These are phyloP conservation scores for Diplosphaera chodatii DNA, from an alignment of 139 green algal species.

Conservation along the genomic window DNA sequence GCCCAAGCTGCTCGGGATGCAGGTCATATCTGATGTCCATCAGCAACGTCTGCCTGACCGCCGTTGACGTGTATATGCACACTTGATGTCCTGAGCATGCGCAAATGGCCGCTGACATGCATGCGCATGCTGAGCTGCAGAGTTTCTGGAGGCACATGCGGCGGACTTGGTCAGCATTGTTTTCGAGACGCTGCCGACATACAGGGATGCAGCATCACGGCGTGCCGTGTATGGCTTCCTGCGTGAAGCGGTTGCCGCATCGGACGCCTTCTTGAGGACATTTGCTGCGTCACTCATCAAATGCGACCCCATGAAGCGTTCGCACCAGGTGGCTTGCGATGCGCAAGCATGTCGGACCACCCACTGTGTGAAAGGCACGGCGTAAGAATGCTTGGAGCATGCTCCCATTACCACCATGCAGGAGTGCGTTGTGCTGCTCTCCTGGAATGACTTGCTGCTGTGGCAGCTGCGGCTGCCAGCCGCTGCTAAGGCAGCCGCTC, in stretches of 20 bases:
- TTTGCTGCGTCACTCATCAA: slow-evolving; percentile 44
- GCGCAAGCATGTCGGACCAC: too few species aligned
- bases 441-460: slow-evolving; percentile 44
- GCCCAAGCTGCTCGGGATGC: background rate
- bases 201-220: slow-evolving; percentile 20
- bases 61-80: too few species aligned
- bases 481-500: slow-evolving; percentile 44
- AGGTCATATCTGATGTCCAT: too few species aligned
- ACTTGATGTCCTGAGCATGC: too few species aligned
- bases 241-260: slow-evolving; percentile 5
- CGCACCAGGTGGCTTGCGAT: slow-evolving; percentile 20
- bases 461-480: slow-evolving; percentile 28
- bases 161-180: slow-evolving; percentile 31
- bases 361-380: too few species aligned
- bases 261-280: slow-evolving; percentile 43
- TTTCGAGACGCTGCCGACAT: slow-evolving; percentile 22
- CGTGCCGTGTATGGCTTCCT: slow-evolving; percentile 28
- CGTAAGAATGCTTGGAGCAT: too few species aligned
- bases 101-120: too few species aligned
- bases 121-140: slow-evolving; percentile 21
- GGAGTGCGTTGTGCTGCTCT: slow-evolving; percentile 37
- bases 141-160: slow-evolving; percentile 39
- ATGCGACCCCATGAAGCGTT: slow-evolving; percentile 15
- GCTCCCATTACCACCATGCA: too few species aligned
- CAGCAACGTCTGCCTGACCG: too few species aligned